These are phyloP conservation scores for Penicillium sp. DNA, from an alignment of 2,329 filamentous ascomycete genomes.

Conservation along the genomic window DNA sequence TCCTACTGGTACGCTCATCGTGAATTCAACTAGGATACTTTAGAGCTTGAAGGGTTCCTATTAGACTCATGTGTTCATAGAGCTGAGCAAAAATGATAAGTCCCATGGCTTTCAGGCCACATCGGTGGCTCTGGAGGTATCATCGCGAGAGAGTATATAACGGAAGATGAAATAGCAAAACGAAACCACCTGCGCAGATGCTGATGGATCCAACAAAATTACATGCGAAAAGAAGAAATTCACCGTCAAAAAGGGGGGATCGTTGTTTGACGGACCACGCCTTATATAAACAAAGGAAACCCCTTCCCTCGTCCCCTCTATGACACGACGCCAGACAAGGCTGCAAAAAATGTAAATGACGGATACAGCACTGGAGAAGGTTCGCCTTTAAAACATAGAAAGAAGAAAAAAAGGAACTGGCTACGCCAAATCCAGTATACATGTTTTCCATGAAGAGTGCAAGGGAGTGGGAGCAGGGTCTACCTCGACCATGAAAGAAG, in stretches of 20 bases:
- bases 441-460: neutral
- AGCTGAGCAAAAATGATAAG: neutral
- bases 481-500: neutral
- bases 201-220: too few species aligned
- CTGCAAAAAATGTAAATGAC: neutral
- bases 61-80: neutral
- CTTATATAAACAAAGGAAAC: neutral
- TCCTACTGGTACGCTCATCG: too few species aligned
- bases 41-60: neutral
- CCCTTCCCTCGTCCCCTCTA: neutral
- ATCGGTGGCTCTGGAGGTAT: neutral
- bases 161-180: neutral
- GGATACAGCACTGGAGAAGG: neutral
- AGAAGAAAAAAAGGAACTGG: slow-evolving; percentile 3
- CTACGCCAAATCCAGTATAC: neutral
- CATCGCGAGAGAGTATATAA: neutral
- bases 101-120: neutral
- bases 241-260: neutral
- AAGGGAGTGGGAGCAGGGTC: neutral
- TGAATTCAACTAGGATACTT: too few species aligned
- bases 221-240: neutral
- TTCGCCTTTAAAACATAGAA: too few species aligned
- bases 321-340: neutral
- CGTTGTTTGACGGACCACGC: neutral
- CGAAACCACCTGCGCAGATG: neutral